Conservation (phyloP, 139 green algal genomes). For the Pleodorina starrii region DNA sequence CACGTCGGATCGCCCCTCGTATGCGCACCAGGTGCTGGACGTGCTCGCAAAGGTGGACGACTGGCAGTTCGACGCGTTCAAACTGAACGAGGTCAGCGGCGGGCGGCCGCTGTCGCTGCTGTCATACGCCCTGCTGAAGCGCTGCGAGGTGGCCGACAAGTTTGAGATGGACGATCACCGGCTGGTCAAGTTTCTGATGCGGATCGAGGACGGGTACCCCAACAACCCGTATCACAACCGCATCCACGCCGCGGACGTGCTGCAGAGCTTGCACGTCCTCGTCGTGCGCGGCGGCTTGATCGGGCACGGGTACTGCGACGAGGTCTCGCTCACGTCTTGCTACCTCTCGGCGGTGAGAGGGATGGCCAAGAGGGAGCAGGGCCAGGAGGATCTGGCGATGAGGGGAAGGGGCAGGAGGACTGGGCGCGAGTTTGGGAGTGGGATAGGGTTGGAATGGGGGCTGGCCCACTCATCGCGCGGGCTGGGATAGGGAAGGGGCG, state of each 20-base stretch:
- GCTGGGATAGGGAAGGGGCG: no score
- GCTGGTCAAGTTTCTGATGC: constrained; percentile 68
- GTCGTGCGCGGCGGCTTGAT: constrained; percentile 66
- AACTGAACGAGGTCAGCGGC: constrained; percentile 60
- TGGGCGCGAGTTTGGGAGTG: no score
- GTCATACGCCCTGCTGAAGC: constrained; percentile 62
- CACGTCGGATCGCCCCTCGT: no score
- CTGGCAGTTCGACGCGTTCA: constrained; percentile 78
- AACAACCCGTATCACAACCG: constrained; percentile 79
- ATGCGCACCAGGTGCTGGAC: constrained; percentile 58
- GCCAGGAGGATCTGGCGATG: no score
- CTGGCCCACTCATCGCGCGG: no score
- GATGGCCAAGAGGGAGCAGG: no score
- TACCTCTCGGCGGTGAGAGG: constrained; percentile 73
- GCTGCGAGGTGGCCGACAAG: constrained; percentile 52
- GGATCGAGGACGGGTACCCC: constrained; percentile 73
- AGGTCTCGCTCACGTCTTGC: constrained; percentile 60
- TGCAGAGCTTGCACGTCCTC: constrained; percentile 73
- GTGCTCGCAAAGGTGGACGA: constrained; percentile 65
- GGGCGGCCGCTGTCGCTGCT: constrained; percentile 64
- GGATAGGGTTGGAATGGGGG: no score
- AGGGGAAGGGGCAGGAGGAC: no score
- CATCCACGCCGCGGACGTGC: constrained; percentile 73
- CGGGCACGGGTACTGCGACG: constrained; percentile 57
- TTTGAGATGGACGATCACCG: constrained; percentile 62